Base-by-base conservation (phyloP, 2,329 filamentous ascomycete genomes). In the Exophiala xenobiotica region DNA sequence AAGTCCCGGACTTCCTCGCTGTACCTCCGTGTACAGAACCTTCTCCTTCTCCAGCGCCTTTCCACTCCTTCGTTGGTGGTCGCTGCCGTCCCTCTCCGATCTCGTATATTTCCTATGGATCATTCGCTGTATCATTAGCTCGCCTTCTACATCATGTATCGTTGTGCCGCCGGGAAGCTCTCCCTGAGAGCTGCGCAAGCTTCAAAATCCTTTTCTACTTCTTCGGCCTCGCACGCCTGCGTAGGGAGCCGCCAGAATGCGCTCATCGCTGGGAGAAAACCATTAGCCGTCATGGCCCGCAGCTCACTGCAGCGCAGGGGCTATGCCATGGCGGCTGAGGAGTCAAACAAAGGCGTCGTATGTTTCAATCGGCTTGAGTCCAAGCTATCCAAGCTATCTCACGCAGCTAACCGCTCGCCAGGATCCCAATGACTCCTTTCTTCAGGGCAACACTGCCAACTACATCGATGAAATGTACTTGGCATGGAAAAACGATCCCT, bases 401-500 rank as follows among this genome's bases (percentile, higher is more conserved):
- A n/a, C 29, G 27, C 19, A 55, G 31, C 43, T 49, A 44, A 53
- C 31, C n/a, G 33, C 46, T 29, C 14, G 46, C 53, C 62, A 82
- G 80, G 90, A 96, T 69, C 83, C 91, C 60, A 96, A 88, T 72
- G 93, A 99, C 74, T 95, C 86, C 75, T 99, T 99, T 80, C 82
- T 99, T 56, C 89, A 90, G 59, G 93, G 93, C 62, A 97, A 89
- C 78, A 93, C 92, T 55, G 93, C 93, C 74, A 96, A 95, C 78
- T 99, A 99, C 77, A 90, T 99, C 70, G 93, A 99, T 73, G 93
- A 96, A 78, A 99, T 99, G 93, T 99, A 99, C 75, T 78, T 96
- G 77, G 85, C 91, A 70, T 99, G 93, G 93, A 96, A 92, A 75
- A 79, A 88, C 60, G 90, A 99, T 65, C 91, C 93, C 46, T 81